Base-by-base conservation (phyloP, 2,329 filamentous ascomycete species). In the Pseudocercospora fijiensis region DNA sequence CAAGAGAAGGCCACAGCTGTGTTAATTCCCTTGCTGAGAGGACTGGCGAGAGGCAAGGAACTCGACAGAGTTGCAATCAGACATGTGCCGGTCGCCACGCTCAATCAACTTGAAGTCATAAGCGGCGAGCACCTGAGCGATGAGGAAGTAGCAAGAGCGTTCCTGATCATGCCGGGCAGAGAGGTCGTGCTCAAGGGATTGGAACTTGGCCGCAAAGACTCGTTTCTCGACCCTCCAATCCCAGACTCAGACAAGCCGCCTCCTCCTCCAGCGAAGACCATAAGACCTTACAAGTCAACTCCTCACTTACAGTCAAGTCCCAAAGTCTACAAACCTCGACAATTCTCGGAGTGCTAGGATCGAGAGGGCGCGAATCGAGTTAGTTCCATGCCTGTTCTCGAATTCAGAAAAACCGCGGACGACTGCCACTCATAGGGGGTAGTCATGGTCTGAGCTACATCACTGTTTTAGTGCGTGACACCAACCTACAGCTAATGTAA, bases 121-220 rank as follows among this genome's bases (percentile, higher is more conserved):
- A 57, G 55, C 37, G 62, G 62, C 13, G 41, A 47, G 11, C 33
- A 43, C 16, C 30, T 27, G n/a, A 51, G 37, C 5, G 62, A 64
- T 43, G 57, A 51, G 43, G 51, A 49, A 41, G 58, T 64, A 11
- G 62, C 62, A 24, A 13, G 26, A 2, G 55, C 43, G 3, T 52
- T 60, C 4, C 18, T 64, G 41, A 58, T 22, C 4, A 53, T 43
- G 51, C 62, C 52, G 30, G 62, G 62, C 20, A 27, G 57, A 11
- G 62, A 64, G 20, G 57, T 60, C 6, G 62, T 64, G 20, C 49
- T 64, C 30, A 60, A 60, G 37, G 61, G 61, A 11, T 57, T 57
- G 61, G 49, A 53, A 16, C 49, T 53, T 53, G 49, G 26, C 3
- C 49, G 49, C 26, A 53, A 53, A 53, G 49, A 53, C 16, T 53